phyloP scores from a whole-genome alignment of 2,329 filamentous ascomycete species.

The Fusarium compactum region DNA sequence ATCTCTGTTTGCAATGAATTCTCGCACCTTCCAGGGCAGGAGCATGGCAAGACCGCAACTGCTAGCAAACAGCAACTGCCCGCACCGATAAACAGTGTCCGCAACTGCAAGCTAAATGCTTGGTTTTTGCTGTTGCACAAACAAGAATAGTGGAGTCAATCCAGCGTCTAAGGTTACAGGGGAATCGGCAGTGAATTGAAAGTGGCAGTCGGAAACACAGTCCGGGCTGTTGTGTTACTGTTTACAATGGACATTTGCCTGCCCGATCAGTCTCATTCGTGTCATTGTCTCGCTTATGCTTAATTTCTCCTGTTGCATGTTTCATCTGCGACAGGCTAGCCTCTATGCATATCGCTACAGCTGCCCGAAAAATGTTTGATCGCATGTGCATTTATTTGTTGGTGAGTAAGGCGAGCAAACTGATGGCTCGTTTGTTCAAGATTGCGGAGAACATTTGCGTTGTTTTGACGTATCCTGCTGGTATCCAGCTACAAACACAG shows the following conservation, averaged over 20 bases:
- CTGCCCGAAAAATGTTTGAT: too few species aligned
- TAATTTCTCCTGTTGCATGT: not conserved
- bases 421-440: fast-evolving
- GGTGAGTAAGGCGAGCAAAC: fast-evolving
- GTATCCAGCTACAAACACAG: not conserved
- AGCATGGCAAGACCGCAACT: not conserved
- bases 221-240: not conserved
- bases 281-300: not conserved
- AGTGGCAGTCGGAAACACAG: not conserved
- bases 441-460: fast-evolving
- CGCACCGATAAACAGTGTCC: not conserved
- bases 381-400: too few species aligned
- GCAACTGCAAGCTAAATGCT: not conserved
- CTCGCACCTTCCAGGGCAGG: not conserved
- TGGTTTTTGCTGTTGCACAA: not conserved
- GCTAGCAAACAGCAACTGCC: not conserved
- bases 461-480: not conserved
- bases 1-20: not conserved
- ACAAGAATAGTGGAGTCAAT: not conserved
- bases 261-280: fast-evolving
- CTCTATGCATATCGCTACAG: not conserved
- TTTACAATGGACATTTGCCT: not conserved
- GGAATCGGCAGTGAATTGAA: not conserved
- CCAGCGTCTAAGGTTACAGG: fast-evolving
- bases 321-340: not conserved